Base-by-base conservation (phyloP, 2,329 filamentous ascomycete species). In the Berkeleyomyces basicola region DNA sequence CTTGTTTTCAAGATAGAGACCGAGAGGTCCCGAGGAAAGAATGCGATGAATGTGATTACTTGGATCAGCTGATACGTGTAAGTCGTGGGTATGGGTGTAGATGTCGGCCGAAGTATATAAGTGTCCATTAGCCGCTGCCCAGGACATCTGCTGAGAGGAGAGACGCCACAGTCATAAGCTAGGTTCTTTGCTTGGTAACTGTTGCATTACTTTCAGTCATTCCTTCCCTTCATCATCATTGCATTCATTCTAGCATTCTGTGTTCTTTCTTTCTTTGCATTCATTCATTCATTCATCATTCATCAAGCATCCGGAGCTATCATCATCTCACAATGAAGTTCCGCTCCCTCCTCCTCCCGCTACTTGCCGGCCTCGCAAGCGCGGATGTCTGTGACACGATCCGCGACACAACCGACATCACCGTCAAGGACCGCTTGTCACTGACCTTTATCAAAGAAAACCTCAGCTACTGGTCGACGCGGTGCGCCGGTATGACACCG, bases 381-480 rank as follows among this genome's bases (percentile, higher is more conserved):
- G 61, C 57, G 9, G 55, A 59, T 40, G 44, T 49, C 40, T 61
- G 47, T 47, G 36, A 39, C 16, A 59, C 36, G 4, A 44, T 59
- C 14, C 36, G 40, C 5, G 37, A 36, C 7, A 44, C 10, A 23
- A 49, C 23, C 16, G 23, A 37, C 58, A 60, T 63, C 3, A 42
- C 37, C 23, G 36, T 60, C 46, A 44, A 59, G 23, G 31, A 37
- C 5, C 44, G 42, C 16, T 6, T 43, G 6, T 44, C 44, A 2
- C 11, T 63, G 1, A 14, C 55, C 3, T 63, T 59, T 37, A 36
- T 43, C n/a, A 55, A 37, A 23, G 40, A 55, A 4, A 61, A 65
- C 7, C 69, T 69, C 55, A 64, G 31, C 14, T 73, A 72, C 67
- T 74, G 71, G 71, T 73, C 71, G 0, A 59, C 61, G 3, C 67